Evolutionary conservation across 2,329 filamentous ascomycete species (phyloP), one percentile per base, ranked within the genome.

Genomic region (Davidsoniella virescens): DNA sequence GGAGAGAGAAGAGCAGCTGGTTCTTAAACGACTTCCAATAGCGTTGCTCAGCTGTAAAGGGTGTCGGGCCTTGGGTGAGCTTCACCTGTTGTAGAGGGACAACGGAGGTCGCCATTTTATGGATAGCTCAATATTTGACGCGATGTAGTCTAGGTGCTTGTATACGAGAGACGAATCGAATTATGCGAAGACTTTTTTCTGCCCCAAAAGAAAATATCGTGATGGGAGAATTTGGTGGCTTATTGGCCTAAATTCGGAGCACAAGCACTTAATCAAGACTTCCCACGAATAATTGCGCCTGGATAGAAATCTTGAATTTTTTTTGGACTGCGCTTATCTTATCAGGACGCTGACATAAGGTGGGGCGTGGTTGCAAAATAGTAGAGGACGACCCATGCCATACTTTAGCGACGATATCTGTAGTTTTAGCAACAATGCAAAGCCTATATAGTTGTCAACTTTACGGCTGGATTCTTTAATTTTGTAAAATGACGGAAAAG

Each of bases 11-110:
- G 54, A 90, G 80, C 52, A 94, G 78, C 57, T 88, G 85, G 58
- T 88, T 92, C 67, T 86, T 87, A 71, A 98, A 98, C 10, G 84
- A 82, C 62, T 83, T 84, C 93, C 93, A 98, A 72, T 96, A 96
- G 57, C 82, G 77, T 68, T 96, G 88, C 69, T 98, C 92, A 29
- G 88, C 82, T 5, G 90, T 94, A 44, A 90, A 68, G 49, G 86
- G 82, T 39, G 83, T 81, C 52, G 87, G 87, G 47, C 86, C 85
- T 55, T 84, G 76, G 52, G 90, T 80, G 61, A 93, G 76, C 72
- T 87, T 93, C 61, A 93, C 70, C 64, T 82, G 82, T 64, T 80
- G 80, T 57, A 94, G 70, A 54, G 84, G 83, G 64, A 79, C 77
- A 60, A 94, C 84, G 69, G 87, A 81, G 60, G 87, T 84, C 59